Base-by-base conservation (phyloP, 768 basidiomycete species). In the Amanita pseudoporphyria region DNA sequence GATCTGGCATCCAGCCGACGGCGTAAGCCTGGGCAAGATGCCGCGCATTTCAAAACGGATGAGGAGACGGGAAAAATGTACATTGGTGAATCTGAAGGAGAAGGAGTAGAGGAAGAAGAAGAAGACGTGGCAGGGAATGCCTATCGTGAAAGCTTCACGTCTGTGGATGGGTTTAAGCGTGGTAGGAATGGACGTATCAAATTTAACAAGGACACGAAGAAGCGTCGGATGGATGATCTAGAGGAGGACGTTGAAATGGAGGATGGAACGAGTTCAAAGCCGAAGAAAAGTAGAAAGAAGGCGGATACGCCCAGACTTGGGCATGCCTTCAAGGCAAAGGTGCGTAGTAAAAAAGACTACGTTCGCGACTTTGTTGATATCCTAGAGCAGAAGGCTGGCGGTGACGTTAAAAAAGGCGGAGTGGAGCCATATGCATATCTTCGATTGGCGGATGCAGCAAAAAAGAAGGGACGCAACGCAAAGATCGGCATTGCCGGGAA, bases 161-260 rank as follows among this genome's bases (percentile, higher is more conserved):
- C 90, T 5, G 82, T 81, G 19, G 95, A 97, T 63, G 95, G 94
- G 18, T 92, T 92, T 68, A 85, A 78, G 2, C 81, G 94, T 24
- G 88, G 90, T 19, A 71, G 81, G 1, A 81, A 79, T 53, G 96
- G 96, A 5, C 81, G 79, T 47, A 67, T 98, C 62, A 94, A 91
- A 65, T 97, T 98, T 69, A 90, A 96, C 71, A 97, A 96, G 64
- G 85, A 95, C 60, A 97, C 92, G 32, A 98, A 94, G 67, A 93
- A 95, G 65, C 81, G 92, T 51, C 69, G 92, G 52, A 76, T 86
- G 44, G 82, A 81, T 51, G 74, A 50, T 9, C 32, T 24, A 35
- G 79, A 79, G 14, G 79, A 74, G 45, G 83, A 87, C 53, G 71
- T 88, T 45, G 86, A 90, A 53, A 84, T 91, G 78, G 87, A 71